Percentiles rank a stretch among this genome's conserved stretches.
Evolutionary conservation across 345 rosid genomes (phyloP).

Genomic region (Populus alba): DNA sequence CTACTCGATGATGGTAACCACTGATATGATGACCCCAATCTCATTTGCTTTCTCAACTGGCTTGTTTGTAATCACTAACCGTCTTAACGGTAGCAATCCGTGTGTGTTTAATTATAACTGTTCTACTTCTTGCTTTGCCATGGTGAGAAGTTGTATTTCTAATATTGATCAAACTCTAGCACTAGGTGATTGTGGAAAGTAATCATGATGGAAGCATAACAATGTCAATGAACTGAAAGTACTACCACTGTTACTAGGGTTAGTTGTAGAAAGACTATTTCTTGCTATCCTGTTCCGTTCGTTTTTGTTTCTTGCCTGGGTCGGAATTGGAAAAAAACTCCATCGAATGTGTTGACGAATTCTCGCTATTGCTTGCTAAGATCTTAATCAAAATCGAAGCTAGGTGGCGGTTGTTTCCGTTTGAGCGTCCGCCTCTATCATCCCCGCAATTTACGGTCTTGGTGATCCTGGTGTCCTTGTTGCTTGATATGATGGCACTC

Average conservation of each 20-base stretch:
- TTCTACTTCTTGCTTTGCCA: conserved; percentile 34
- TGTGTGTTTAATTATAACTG: conserved; percentile 57
- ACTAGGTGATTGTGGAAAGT: conserved; percentile 58
- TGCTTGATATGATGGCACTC: too few relatives aligned
- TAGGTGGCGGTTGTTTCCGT: too few relatives aligned
- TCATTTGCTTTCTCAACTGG: conserved; percentile 47
- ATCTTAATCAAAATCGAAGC: too few relatives aligned
- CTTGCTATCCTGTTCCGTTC: background rate
- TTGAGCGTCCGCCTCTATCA: too few relatives aligned
- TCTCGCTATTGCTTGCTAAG: too few relatives aligned
- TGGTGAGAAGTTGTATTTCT: conserved; percentile 58
- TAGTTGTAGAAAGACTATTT: conserved; percentile 30
- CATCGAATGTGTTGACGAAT: too few relatives aligned
- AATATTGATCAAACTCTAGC: conserved; percentile 53
- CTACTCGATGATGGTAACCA: conserved; percentile 62
- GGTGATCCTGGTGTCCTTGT: too few relatives aligned
- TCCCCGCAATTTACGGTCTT: too few relatives aligned
- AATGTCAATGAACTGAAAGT: conserved; percentile 26
- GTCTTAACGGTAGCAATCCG: conserved; percentile 56
- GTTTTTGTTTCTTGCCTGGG: too few relatives aligned
- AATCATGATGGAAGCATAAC: conserved; percentile 41
- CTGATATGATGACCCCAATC: conserved; percentile 59
- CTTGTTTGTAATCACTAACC: conserved; percentile 78
- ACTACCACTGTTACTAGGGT: conserved; percentile 20
- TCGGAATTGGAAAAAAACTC: too few relatives aligned